Conservation (phyloP, 306 rosid species). For the Pueraria montana region DNA sequence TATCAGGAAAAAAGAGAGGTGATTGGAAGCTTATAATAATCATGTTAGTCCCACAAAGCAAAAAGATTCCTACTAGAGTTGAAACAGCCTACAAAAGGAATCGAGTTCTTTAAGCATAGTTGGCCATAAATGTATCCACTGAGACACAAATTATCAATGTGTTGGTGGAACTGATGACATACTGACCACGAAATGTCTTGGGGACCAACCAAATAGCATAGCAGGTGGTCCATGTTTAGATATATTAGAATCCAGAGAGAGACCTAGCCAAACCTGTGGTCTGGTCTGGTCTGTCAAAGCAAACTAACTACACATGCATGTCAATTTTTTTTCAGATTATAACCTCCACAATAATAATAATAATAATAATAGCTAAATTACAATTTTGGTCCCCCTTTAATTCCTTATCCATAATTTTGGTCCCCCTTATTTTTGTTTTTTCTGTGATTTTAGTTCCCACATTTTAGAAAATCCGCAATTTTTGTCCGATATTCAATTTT, state of each 20-base stretch:
- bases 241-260: constrained; percentile 44
- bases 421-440: too few species aligned
- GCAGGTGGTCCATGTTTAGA: constrained; percentile 61
- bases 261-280: constrained; percentile 47
- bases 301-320: constrained; percentile 41
- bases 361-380: not conserved
- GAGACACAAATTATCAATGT: constrained; percentile 69
- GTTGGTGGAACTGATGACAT: constrained; percentile 70
- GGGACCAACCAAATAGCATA: constrained; percentile 70
- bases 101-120: constrained; percentile 53
- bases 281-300: constrained; percentile 50
- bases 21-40: constrained; percentile 39
- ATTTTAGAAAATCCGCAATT: too few species aligned
- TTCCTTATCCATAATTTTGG: too few species aligned
- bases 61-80: constrained; percentile 45
- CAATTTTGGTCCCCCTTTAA: too few species aligned
- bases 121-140: constrained; percentile 63
- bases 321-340: constrained; percentile 27
- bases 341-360: constrained; percentile 42
- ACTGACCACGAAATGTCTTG: constrained; percentile 64
- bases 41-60: constrained; percentile 44
- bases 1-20: constrained; percentile 20
- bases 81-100: constrained; percentile 44
- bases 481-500: too few species aligned
- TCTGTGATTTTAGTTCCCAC: too few species aligned